Conservation (phyloP, 805 yeast genomes). For the Wickerhamiella qilinensis region DNA sequence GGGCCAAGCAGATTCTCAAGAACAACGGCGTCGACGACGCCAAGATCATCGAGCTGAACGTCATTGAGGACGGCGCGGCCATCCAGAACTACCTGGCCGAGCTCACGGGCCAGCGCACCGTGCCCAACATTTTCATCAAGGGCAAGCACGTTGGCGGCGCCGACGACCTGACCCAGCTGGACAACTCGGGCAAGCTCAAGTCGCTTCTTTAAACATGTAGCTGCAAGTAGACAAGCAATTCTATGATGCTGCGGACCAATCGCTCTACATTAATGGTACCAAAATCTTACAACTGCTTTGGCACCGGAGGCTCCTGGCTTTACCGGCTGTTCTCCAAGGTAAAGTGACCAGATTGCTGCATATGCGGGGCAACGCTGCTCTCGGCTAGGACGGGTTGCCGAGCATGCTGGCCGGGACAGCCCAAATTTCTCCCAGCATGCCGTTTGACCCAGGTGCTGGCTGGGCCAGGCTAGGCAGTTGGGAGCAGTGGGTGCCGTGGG, state of each 20-base stretch:
- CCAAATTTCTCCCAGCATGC: too few relatives aligned
- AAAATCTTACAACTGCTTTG: not conserved
- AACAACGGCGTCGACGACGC: conserved; percentile 24
- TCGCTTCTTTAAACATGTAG: conserved; percentile 13
- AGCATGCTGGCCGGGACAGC: too few relatives aligned
- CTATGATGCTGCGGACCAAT: not conserved
- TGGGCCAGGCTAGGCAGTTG: too few relatives aligned
- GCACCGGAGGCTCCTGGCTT: not conserved
- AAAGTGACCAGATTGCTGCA: too few relatives aligned
- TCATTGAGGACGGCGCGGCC: conserved; percentile 50
- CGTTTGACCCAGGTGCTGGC: too few relatives aligned
- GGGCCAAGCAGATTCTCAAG: conserved; percentile 29
- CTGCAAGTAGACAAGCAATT: not conserved
- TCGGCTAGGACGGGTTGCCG: too few relatives aligned
- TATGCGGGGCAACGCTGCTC: too few relatives aligned
- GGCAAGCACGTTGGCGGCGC: conserved; percentile 95
- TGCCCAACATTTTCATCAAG: conserved; percentile 78
- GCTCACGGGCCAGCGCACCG: conserved; percentile 81
- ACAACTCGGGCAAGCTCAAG: conserved; percentile 44
- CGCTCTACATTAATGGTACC: not conserved
- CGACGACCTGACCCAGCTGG: conserved; percentile 66
- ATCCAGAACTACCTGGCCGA: conserved; percentile 65
- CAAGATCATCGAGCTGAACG: conserved; percentile 19
- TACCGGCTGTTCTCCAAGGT: too few relatives aligned
- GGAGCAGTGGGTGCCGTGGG: too few relatives aligned